Base-by-base conservation (phyloP, 768 basidiomycete species). In the Clitopilus passeckerianus region DNA sequence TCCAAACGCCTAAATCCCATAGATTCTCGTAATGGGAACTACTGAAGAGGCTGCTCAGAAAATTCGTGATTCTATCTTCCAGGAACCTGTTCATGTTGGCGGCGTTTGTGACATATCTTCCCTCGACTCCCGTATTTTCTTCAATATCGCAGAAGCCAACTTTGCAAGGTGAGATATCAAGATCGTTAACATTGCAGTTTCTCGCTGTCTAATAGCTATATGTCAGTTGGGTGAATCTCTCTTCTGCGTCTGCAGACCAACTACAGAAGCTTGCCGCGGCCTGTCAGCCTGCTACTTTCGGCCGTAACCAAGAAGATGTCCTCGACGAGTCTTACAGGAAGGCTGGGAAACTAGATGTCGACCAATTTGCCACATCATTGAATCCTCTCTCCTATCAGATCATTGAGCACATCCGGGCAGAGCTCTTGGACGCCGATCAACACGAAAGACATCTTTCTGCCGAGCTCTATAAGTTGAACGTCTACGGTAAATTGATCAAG, bases 261-360 rank as follows among this genome's bases (percentile, higher is more conserved):
- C 62, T 69, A 33, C 59, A 68, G n/a, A 41, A 60, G 2, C 73
- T 81, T 6, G 60, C 68, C 0, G 50, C 60, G 0, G 73, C 74
- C 1, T 80, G 79, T 61, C 62, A 75, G 3, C 76, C 72, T 0
- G 79, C 79, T 5, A 70, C 75, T 0, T 82, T 79, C 53, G 79
- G 80, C 4, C 35, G 57, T 0, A 64, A 70, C 20, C 57, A 72
- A 6, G 57, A 77, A 37, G 71, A 79, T 30, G 73, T 80, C 0
- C 61, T 75, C 3, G 80, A 81, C 60, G 76, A 79, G 53, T 66
- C 73, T 3, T 82, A 81, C 60, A 70, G 79, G 18, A 80, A 78
- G 60, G 78, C 76, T 0, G 71, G 77, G 2, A 82, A 81, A 67
- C 63, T 83, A 63, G 77, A 80, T 53, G 37, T 60, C 0, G 46